phyloP scores from a whole-genome alignment of 2,329 filamentous ascomycete species.

The Penicillium frequentans region DNA sequence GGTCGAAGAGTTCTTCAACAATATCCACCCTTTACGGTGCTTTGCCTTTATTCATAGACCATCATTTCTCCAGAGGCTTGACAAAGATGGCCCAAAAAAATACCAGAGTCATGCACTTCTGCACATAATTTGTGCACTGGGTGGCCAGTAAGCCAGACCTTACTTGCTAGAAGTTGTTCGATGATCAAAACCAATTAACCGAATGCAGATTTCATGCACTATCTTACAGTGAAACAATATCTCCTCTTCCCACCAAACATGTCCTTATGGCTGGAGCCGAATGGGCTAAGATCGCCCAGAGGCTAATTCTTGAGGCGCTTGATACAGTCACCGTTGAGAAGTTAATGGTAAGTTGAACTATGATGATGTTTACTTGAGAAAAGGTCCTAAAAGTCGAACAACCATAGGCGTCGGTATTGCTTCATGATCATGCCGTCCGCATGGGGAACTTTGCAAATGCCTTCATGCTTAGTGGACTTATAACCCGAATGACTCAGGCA shows the following conservation, averaged over 20 bases:
- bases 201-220: conserved; percentile 16
- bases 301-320: conserved; percentile 20
- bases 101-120: conserved; percentile 14
- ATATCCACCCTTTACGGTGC: conserved; percentile 20
- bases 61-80: conserved; percentile 16
- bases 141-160: conserved; percentile 17
- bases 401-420: conserved; percentile 23
- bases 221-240: conserved; percentile 14
- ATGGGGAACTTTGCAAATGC: conserved; percentile 33
- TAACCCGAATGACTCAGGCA: conserved; percentile 30
- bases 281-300: conserved; percentile 19
- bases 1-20: conserved; percentile 23
- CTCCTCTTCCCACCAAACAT: conserved; percentile 10
- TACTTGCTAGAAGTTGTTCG: neutral
- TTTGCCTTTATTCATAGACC: conserved; percentile 24
- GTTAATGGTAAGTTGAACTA: conserved; percentile 13
- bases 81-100: conserved; percentile 5
- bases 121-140: conserved; percentile 22
- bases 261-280: conserved; percentile 16
- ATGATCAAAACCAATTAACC: neutral
- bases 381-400: neutral
- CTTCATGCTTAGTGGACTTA: conserved; percentile 34
- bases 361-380: neutral
- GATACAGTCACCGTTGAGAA: conserved; percentile 24
- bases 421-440: conserved; percentile 33